A percentile compares a stretch with the other conserved stretches of the same genome.
Evolutionary conservation across 306 rosid genomes (phyloP).

Genomic region (Gynostemma pentaphyllum): DNA sequence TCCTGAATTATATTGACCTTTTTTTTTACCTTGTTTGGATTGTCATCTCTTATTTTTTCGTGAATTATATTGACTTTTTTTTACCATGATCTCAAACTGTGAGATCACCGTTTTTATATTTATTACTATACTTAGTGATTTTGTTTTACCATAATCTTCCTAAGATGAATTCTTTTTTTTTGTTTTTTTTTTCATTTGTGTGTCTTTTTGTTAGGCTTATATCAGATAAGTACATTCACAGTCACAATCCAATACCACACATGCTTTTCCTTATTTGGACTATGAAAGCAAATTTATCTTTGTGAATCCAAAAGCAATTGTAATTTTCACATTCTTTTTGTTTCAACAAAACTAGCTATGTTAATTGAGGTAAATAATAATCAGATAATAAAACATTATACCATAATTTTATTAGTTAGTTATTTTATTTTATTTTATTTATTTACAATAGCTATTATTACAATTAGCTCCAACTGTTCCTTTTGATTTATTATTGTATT

Average conservation of each 20-base stretch:
- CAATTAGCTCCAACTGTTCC: neutral
- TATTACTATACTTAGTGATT: no score
- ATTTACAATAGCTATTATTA: no score
- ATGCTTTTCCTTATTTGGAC: neutral
- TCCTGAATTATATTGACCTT: no score
- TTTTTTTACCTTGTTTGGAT: neutral
- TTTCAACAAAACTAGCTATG: neutral
- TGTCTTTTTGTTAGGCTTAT: neutral
- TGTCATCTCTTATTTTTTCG: no score
- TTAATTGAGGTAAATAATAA: neutral
- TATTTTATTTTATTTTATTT: no score
- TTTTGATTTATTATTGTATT: neutral
- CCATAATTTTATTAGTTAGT: no score
- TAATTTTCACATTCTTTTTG: neutral
- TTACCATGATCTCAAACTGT: no score
- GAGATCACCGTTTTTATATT: no score
- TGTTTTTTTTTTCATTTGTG: no score
- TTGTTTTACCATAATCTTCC: no score
- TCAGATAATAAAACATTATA: neutral
- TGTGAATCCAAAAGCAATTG: neutral
- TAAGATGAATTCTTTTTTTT: no score
- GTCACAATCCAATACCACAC: conserved; percentile 1
- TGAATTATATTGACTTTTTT: no score
- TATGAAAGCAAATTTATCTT: neutral
- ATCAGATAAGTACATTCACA: neutral